Evolutionary conservation across 2,329 filamentous ascomycete genomes (phyloP).

Genomic region (Xylariaceae sp.): DNA sequence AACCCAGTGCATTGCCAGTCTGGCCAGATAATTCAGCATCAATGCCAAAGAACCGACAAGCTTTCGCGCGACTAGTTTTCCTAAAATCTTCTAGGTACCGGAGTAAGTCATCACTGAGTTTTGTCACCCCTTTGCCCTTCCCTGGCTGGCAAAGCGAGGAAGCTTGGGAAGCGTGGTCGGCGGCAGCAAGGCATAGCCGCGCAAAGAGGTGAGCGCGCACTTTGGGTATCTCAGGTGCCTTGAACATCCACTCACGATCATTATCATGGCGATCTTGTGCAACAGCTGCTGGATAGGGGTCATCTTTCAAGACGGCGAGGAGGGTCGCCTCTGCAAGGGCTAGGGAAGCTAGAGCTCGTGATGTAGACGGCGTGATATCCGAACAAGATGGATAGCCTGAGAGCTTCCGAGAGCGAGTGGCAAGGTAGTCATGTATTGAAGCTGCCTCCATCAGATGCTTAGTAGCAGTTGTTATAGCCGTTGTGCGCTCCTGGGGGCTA

Average conservation of each 20-base stretch:
- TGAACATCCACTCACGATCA: slow-evolving; percentile 96
- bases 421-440: slow-evolving; percentile 69
- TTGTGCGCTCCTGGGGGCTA: slow-evolving; percentile 59
- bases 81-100: slow-evolving; percentile 72
- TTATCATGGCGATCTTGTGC: slow-evolving; percentile 75
- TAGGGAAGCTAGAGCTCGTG: slow-evolving; percentile 56
- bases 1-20: slow-evolving; percentile 79
- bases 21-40: slow-evolving; percentile 80
- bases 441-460: slow-evolving; percentile 73
- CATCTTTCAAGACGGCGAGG: slow-evolving; percentile 86
- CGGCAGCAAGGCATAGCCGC: slow-evolving; percentile 77
- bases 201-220: slow-evolving; percentile 86
- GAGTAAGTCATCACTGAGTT: slow-evolving; percentile 59
- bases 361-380: slow-evolving; percentile 49
- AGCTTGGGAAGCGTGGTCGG: slow-evolving; percentile 79
- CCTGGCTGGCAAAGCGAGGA: slow-evolving; percentile 44
- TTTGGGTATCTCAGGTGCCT: slow-evolving; percentile 78
- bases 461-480: slow-evolving; percentile 67
- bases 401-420: slow-evolving; percentile 47
- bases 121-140: slow-evolving; percentile 37
- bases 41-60: slow-evolving; percentile 84
- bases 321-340: slow-evolving; percentile 84
- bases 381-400: slow-evolving; percentile 41
- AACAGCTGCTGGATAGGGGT: slow-evolving; percentile 80
- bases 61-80: slow-evolving; percentile 71